Evolutionary conservation across 2,329 filamentous ascomycete species (phyloP).

Genomic region (Phyllosticta capitalensis): DNA sequence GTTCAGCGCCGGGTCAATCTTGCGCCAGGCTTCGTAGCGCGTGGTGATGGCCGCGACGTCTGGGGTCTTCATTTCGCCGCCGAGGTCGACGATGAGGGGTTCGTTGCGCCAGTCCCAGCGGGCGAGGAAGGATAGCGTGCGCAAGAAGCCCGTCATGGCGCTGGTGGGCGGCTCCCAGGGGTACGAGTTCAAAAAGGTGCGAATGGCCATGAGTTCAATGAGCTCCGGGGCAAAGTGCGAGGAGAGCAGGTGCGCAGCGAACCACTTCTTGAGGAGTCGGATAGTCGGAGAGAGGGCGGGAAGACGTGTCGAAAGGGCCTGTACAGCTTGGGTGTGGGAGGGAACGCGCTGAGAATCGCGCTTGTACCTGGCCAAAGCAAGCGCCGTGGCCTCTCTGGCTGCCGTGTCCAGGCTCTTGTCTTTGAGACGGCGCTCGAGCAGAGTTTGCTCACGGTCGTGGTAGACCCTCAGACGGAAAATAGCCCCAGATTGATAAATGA

Average conservation of each 20-base stretch:
- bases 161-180: constrained; percentile 74
- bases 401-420: constrained; percentile 59
- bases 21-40: constrained; percentile 74
- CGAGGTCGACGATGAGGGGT: constrained; percentile 71
- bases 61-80: constrained; percentile 44
- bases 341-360: constrained; percentile 63
- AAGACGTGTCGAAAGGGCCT: constrained; percentile 70
- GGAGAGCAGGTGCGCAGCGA: constrained; percentile 68
- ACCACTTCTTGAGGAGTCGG: constrained; percentile 82
- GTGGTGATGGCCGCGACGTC: constrained; percentile 56
- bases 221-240: constrained; percentile 70
- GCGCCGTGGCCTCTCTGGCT: constrained; percentile 58
- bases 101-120: constrained; percentile 87
- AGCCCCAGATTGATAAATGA: constrained; percentile 61
- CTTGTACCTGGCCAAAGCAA: constrained; percentile 60
- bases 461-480: constrained; percentile 80
- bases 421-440: constrained; percentile 70
- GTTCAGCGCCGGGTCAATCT: constrained; percentile 82
- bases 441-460: constrained; percentile 73
- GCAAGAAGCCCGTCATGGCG: constrained; percentile 68
- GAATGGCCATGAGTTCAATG: constrained; percentile 71
- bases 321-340: constrained; percentile 71
- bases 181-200: constrained; percentile 69
- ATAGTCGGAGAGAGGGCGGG: constrained; percentile 73
- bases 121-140: constrained; percentile 69